phyloP scores from a whole-genome alignment of 345 rosid species.

The Anacardium occidentale region DNA sequence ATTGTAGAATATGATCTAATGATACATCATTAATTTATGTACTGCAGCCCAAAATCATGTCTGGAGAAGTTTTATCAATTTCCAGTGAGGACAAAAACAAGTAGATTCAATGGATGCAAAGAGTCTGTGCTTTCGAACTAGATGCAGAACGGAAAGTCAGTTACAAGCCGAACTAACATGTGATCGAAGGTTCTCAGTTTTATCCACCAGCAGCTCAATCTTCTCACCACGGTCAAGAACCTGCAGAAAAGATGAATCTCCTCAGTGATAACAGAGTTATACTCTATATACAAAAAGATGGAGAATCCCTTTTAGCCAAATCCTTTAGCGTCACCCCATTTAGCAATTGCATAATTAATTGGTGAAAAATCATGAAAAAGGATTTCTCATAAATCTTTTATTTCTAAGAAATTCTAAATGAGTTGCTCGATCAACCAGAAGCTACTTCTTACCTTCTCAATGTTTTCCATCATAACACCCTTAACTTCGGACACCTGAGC shows the following conservation, averaged over 20 bases:
- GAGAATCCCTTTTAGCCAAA: neutral
- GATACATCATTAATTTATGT: neutral
- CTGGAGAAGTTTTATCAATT: neutral
- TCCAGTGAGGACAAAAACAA: neutral
- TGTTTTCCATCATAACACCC: constrained; percentile 99
- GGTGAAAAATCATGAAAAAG: neutral
- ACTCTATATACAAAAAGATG: neutral
- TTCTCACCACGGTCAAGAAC: constrained; percentile 99
- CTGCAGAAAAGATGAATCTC: constrained; percentile 32
- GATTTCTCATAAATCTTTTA: neutral
- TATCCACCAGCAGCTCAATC: constrained; percentile 96
- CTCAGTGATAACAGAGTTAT: neutral
- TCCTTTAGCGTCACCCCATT: neutral
- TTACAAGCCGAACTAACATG: constrained; percentile 54
- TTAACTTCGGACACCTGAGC: constrained; percentile 98
- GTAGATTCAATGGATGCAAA: neutral
- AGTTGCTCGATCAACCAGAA: neutral
- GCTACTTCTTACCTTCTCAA: constrained; percentile 68
- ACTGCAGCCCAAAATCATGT: neutral
- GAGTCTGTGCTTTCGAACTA: neutral
- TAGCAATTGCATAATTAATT: neutral
- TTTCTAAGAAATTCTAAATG: constrained; percentile 14
- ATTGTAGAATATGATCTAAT: neutral
- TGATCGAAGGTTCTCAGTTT: constrained; percentile 95
- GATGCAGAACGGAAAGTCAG: neutral